Conservation (phyloP, 2,329 filamentous ascomycete genomes). For the Thielaviopsis euricoi region DNA sequence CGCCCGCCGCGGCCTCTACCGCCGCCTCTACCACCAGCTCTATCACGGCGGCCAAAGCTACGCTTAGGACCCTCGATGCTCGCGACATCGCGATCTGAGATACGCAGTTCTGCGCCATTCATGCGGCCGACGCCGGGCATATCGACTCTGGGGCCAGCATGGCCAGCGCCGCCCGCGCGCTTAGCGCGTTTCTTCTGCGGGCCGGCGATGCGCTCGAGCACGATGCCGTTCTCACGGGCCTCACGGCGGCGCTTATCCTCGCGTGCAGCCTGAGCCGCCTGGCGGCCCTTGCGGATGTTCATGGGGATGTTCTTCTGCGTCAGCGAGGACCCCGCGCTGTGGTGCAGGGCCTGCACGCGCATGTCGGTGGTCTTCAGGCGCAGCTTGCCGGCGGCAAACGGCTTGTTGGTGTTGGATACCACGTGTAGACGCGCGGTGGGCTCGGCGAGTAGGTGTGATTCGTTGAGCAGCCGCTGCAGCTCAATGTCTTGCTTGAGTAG, state of each 20-base stretch:
- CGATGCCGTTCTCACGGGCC: slow-evolving; percentile 78
- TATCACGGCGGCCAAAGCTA: slow-evolving; percentile 12
- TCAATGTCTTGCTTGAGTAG: slow-evolving; percentile 86
- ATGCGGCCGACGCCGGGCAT: slow-evolving; percentile 68
- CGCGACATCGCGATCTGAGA: slow-evolving; percentile 63
- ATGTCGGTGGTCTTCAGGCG: slow-evolving; percentile 71
- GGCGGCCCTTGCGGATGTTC: slow-evolving; percentile 71
- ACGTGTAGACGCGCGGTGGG: slow-evolving; percentile 31
- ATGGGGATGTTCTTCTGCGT: slow-evolving; percentile 81
- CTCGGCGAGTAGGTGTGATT: slow-evolving; percentile 64
- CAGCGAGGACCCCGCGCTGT: slow-evolving; percentile 58
- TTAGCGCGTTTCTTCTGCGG: slow-evolving; percentile 24
- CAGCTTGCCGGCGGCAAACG: slow-evolving; percentile 46
- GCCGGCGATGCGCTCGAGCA: slow-evolving; percentile 47
- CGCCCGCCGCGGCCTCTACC: slow-evolving; percentile 22
- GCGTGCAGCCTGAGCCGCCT: slow-evolving; percentile 42
- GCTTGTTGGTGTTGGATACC: slow-evolving; percentile 20
- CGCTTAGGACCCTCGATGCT: slow-evolving; percentile 43
- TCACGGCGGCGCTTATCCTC: slow-evolving; percentile 60
- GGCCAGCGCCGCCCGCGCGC: slow-evolving; percentile 26
- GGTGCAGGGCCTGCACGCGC: slow-evolving; percentile 53
- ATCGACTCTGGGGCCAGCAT: slow-evolving; percentile 46
- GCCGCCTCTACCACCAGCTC: slow-evolving; percentile 17
- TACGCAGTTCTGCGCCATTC: slow-evolving; percentile 57
- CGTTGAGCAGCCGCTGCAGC: slow-evolving; percentile 73